Base-by-base conservation (phyloP, 2,329 filamentous ascomycete species). In the Colletotrichum godetiae region DNA sequence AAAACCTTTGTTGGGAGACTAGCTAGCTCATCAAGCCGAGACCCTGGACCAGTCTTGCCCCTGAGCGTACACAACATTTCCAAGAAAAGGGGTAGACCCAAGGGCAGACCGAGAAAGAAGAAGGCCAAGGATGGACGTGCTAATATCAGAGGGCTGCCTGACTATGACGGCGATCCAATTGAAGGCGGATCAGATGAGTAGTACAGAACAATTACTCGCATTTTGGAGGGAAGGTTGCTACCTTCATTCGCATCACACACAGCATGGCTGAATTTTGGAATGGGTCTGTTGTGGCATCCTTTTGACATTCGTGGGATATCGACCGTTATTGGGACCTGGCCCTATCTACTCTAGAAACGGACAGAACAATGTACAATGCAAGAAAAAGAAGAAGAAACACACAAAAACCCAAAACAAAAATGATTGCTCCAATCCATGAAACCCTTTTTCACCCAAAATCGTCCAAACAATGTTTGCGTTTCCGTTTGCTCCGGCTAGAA, bases 101-200 rank as follows among this genome's bases (percentile, higher is more conserved):
- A 52, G 49, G 56, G 46, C 24, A 37, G 19, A 6, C 27, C 57
- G 19, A 71, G 35, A n/a, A 58, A 31, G 33, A 60, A 57, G 19
- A 73, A 59, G 35, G 37, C 62, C 12, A 67, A 56, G 22, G 69
- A 75, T 35, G 73, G 73, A 7, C 58, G 74, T 22, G 62, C 68
- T 12, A 56, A 73, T 13, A 75, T 75, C 7, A 58, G 69, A 11
- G 69, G 56, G 12, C 22, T 75, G 15, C 73, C 69, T 2, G 57
- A 75, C 24, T 67, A 75, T 12, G 52, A 73, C 10, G 68, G 67
- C 4, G 74, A 75, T 22, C 74, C 73, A 1, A 75, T 75, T 15
- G 74, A 75, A n/a, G 72, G 52, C 6, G 62, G 37, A 8, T 75
- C 61, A 68, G 65, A 74, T 24, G 67, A 58, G 29, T 35, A 27